These are phyloP conservation scores for Amanita rubescens DNA, from an alignment of 768 basidiomycete genomes.

Conservation along the genomic window DNA sequence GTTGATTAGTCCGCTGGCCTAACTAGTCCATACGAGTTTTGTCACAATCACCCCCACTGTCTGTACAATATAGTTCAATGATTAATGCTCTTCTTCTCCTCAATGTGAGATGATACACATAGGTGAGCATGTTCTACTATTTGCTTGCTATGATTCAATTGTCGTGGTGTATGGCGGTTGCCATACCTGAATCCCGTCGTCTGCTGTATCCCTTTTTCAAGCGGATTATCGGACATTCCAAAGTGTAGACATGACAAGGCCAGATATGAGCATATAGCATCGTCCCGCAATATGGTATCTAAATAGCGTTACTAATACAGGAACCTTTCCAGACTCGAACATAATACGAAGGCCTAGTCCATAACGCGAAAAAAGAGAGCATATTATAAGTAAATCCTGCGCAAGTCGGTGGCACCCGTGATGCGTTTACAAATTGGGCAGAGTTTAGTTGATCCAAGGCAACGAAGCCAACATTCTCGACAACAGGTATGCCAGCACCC, in stretches of 20 bases:
- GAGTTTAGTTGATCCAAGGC: constrained; percentile 72
- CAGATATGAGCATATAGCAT: constrained; percentile 72
- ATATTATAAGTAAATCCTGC: constrained; percentile 60
- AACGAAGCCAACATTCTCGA: constrained; percentile 77
- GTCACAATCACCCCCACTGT: background rate
- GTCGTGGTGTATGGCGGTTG: constrained; percentile 7
- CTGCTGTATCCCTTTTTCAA: constrained; percentile 39
- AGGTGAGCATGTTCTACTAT: background rate
- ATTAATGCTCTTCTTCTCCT: background rate
- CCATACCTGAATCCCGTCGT: constrained; percentile 12
- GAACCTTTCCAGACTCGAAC: constrained; percentile 3
- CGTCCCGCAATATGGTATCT: constrained; percentile 6
- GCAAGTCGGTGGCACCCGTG: constrained; percentile 65
- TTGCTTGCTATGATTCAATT: constrained; percentile 7
- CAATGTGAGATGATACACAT: too few relatives aligned
- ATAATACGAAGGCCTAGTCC: background rate
- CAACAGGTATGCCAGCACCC: constrained; percentile 89
- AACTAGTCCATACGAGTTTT: constrained; percentile 19
- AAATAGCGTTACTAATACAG: constrained; percentile 7
- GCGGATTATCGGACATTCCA: constrained; percentile 41
- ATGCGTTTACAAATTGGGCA: constrained; percentile 88
- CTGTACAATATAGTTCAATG: constrained; percentile 7
- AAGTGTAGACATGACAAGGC: constrained; percentile 71
- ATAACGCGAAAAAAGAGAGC: constrained; percentile 1
- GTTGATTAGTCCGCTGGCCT: constrained; percentile 91